A percentile compares a stretch with the other conserved stretches of the same genome.
Evolutionary conservation across 768 basidiomycete species (phyloP).

Genomic region (Cystofilobasidium ferigula): DNA sequence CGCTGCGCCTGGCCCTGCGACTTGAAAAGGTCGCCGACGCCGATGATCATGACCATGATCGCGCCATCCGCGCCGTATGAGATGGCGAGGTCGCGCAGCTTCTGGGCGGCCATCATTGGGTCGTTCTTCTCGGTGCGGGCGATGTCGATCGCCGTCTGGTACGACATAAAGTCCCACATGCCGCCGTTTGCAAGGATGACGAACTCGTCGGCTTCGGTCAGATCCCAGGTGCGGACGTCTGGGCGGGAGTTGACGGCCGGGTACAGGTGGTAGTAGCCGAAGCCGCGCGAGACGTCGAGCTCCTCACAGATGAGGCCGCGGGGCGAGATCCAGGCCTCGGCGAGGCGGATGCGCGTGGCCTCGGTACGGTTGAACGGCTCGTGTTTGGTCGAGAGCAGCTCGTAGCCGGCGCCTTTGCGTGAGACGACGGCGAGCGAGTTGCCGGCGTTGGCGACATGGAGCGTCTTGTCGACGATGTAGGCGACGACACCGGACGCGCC

Average conservation of each 20-base stretch:
- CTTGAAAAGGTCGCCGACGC: slow-evolving; percentile 62
- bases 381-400: slow-evolving; percentile 65
- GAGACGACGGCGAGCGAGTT: slow-evolving; percentile 80
- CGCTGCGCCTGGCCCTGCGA: slow-evolving; percentile 38
- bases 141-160: slow-evolving; percentile 93
- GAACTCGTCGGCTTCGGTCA: slow-evolving; percentile 83
- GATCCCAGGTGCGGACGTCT: slow-evolving; percentile 54
- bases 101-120: slow-evolving; percentile 88
- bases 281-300: slow-evolving; percentile 70
- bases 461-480: slow-evolving; percentile 64
- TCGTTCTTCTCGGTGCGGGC: slow-evolving; percentile 61
- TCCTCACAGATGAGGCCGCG: slow-evolving; percentile 75
- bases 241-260: slow-evolving; percentile 86
- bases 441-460: slow-evolving; percentile 85
- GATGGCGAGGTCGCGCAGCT: slow-evolving; percentile 89
- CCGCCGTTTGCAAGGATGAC: slow-evolving; percentile 88
- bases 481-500: slow-evolving; percentile 79
- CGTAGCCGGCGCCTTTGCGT: slow-evolving; percentile 51
- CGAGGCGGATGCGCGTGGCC: slow-evolving; percentile 71
- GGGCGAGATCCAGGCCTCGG: slow-evolving; percentile 90
- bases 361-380: slow-evolving; percentile 81
- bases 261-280: slow-evolving; percentile 80
- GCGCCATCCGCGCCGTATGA: slow-evolving; percentile 88
- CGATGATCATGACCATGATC: slow-evolving; percentile 96
- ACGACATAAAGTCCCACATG: slow-evolving; percentile 85